Conservation (phyloP, 1,284 basidiomycete genomes). For the Ustilago loliicola region DNA sequence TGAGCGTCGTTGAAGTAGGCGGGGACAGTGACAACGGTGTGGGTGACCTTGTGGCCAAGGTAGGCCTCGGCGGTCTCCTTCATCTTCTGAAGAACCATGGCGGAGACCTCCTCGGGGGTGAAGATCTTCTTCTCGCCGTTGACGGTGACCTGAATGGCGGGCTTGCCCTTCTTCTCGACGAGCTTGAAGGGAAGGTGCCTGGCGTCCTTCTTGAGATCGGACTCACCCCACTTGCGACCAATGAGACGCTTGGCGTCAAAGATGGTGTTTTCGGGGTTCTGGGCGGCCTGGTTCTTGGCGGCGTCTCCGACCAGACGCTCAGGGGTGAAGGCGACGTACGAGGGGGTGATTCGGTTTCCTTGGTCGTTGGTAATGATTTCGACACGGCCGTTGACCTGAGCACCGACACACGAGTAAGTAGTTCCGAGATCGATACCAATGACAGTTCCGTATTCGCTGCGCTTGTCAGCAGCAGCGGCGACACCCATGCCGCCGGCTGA, state of each 20-base stretch:
- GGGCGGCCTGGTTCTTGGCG: conserved; percentile 76
- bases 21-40: conserved; percentile 96
- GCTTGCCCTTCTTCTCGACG: conserved; percentile 70
- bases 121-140: conserved; percentile 67
- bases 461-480: conserved; percentile 64
- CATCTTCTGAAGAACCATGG: conserved; percentile 97
- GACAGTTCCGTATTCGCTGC: conserved; percentile 81
- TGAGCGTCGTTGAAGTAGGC: conserved; percentile 96
- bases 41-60: conserved; percentile 94
- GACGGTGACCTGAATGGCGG: conserved; percentile 68
- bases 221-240: conserved; percentile 74
- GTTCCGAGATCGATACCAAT: conserved; percentile 82
- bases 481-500: conserved; percentile 60
- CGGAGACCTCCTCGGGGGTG: conserved; percentile 85
- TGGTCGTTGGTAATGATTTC: conserved; percentile 73
- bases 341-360: conserved; percentile 71
- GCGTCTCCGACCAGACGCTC: conserved; percentile 83
- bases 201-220: conserved; percentile 73
- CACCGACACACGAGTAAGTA: conserved; percentile 76
- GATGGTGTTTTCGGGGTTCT: conserved; percentile 88
- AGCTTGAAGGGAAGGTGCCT: conserved; percentile 73
- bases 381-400: conserved; percentile 79
- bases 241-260: conserved; percentile 98
- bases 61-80: conserved; percentile 99
- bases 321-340: conserved; percentile 70